A percentile compares a stretch with the other conserved stretches of the same genome.
Evolutionary conservation across 331 rosid species (phyloP).

Genomic region (Pyracantha coccinea): DNA sequence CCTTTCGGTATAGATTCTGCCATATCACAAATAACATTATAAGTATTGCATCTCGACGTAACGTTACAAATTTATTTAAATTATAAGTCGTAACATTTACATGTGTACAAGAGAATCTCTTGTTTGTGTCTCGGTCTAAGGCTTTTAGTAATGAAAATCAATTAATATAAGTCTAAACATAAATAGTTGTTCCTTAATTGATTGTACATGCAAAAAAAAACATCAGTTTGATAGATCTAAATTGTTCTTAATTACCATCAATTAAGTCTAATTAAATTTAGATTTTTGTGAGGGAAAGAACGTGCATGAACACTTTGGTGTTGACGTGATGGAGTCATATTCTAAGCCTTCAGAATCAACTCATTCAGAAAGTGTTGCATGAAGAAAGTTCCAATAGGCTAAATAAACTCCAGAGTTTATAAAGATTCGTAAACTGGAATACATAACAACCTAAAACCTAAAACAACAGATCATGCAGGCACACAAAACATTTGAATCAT

Average conservation of each 20-base stretch:
- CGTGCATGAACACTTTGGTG: background rate
- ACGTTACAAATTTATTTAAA: background rate
- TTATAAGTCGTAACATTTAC: background rate
- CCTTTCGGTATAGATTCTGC: conserved; percentile 21
- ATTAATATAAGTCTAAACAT: too few relatives aligned
- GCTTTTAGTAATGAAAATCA: background rate
- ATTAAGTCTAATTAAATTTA: background rate
- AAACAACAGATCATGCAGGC: background rate
- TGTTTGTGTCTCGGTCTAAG: too few relatives aligned
- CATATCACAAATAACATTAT: background rate
- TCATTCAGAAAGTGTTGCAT: background rate
- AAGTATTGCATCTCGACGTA: background rate
- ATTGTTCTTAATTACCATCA: background rate
- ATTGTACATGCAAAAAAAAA: too few relatives aligned
- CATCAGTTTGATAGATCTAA: too few relatives aligned
- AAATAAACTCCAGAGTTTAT: too few relatives aligned
- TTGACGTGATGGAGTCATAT: background rate
- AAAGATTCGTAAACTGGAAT: too few relatives aligned
- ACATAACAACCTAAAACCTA: too few relatives aligned
- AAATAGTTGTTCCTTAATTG: too few relatives aligned
- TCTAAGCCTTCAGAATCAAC: too few relatives aligned
- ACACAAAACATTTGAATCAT: background rate
- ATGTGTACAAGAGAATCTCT: background rate
- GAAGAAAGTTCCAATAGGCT: background rate
- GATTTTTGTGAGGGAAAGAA: background rate